These are phyloP conservation scores for Tulasnella sp. DNA, from an alignment of 768 basidiomycete genomes.

Conservation along the genomic window DNA sequence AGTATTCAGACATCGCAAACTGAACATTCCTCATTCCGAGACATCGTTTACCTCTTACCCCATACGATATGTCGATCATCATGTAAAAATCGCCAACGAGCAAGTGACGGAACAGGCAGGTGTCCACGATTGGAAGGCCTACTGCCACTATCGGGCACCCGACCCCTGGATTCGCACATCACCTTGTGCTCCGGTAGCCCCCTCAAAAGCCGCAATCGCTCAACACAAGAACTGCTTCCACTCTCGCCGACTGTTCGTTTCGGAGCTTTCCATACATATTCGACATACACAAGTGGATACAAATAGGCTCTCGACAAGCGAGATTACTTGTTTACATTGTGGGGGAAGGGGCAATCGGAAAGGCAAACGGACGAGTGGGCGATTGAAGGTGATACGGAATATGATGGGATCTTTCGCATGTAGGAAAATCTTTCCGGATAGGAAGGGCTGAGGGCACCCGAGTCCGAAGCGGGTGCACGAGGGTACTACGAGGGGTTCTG, in stretches of 20 bases:
- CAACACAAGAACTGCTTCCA: background rate
- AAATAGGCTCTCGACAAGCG: background rate
- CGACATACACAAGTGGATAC: background rate
- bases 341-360: background rate
- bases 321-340: background rate
- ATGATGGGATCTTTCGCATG: too few relatives aligned
- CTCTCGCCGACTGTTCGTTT: background rate
- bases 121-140: background rate
- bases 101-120: background rate
- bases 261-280: background rate
- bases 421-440: background rate
- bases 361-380: background rate
- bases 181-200: background rate
- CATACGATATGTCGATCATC: background rate
- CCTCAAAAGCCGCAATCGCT: background rate
- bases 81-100: background rate
- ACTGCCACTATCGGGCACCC: background rate
- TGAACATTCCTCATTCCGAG: background rate
- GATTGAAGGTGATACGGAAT: background rate
- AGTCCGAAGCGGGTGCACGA: background rate
- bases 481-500: background rate
- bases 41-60: background rate
- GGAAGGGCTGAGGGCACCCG: background rate
- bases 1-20: background rate
- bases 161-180: background rate